Base-by-base conservation (phyloP, 768 basidiomycete genomes). In the Russula vinacea region DNA sequence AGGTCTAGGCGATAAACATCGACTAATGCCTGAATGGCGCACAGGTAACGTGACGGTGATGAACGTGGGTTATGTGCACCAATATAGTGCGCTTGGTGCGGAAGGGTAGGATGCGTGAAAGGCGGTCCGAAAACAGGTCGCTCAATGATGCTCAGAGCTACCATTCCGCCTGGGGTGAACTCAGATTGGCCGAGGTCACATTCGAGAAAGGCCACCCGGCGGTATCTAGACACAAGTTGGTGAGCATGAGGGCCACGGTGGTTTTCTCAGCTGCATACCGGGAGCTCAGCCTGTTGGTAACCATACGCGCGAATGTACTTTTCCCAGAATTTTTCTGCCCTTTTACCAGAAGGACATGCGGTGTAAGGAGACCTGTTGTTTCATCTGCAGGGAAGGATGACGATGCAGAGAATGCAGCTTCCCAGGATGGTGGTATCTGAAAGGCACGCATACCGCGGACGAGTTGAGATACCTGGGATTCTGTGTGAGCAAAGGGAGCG, bases 181-280 rank as follows among this genome's bases (percentile, higher is more conserved):
- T 98, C 95, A 4, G 93, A 89, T 75, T 99, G 96, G 19, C 96
- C 96, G 4, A 92, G 70, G 75, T 99, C 96, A 64, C 90, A 92
- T 72, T 98, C 96, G 9, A 99, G 81, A 73, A 84, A 97, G 0
- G 94, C 95, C 3, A 98, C 92, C n/a, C 80, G 80, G 26, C 79
- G 78, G 76, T 91, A 92, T 33, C 89, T 92, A 63, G 14, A 42
- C 13, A 11, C 32, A 14, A 26, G 29, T 35, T 55, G 56, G 64
- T 51, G n/a, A 59, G 39, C 5, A 45, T 14, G 33, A 22, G 7
- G 11, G 7, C 14, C 19, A 62, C 7, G 19, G n/a, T 50, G 24
- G 39, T n/a, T 26, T 19, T 19, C 54, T 19, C 54, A 40, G 26
- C 13, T 64, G 73, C 79, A 62, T 62, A 91, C 88, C 78, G 77